These are phyloP conservation scores for Actinomortierella ambigua DNA, from an alignment of 371 early-diverging fungal genomes.

Conservation along the genomic window DNA sequence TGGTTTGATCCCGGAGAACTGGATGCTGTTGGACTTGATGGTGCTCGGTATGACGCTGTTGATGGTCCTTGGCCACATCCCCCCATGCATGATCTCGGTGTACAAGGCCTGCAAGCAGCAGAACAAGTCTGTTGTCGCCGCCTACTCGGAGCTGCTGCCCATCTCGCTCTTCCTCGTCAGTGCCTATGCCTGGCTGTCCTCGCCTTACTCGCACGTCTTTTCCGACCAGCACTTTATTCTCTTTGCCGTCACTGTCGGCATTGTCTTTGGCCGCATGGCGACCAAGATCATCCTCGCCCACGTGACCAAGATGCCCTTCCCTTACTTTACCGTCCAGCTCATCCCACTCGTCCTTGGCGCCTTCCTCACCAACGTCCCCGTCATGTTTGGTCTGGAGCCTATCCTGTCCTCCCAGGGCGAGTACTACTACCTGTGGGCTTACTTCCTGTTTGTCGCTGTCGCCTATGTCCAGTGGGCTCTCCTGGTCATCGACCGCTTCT, in stretches of 20 bases:
- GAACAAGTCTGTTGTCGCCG: conserved; percentile 61
- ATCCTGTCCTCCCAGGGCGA: conserved; percentile 71
- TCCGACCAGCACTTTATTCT: conserved; percentile 70
- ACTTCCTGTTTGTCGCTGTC: conserved; percentile 66
- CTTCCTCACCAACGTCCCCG: conserved; percentile 63
- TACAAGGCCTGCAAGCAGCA: conserved; percentile 72
- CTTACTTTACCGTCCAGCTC: conserved; percentile 75
- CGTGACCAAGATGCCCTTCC: conserved; percentile 80
- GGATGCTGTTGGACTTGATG: conserved; percentile 56
- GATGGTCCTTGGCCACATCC: conserved; percentile 71
- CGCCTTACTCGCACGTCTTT: conserved; percentile 70
- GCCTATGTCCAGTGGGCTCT: conserved; percentile 87
- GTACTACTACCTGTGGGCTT: conserved; percentile 69
- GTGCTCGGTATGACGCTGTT: conserved; percentile 61
- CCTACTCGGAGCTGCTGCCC: conserved; percentile 69
- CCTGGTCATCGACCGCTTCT: conserved; percentile 86
- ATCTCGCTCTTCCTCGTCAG: conserved; percentile 61
- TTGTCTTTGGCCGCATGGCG: conserved; percentile 89
- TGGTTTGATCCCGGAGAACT: conserved; percentile 49
- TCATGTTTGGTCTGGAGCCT: conserved; percentile 59
- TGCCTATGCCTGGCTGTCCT: conserved; percentile 71
- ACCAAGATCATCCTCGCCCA: conserved; percentile 91
- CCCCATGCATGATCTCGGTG: conserved; percentile 68
- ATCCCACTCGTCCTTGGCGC: conserved; percentile 79
- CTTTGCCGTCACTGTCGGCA: conserved; percentile 72